Evolutionary conservation across 2,329 filamentous ascomycete genomes (phyloP), one percentile per base, ranked within the genome.

Genomic region (Aspergillus ibericus): DNA sequence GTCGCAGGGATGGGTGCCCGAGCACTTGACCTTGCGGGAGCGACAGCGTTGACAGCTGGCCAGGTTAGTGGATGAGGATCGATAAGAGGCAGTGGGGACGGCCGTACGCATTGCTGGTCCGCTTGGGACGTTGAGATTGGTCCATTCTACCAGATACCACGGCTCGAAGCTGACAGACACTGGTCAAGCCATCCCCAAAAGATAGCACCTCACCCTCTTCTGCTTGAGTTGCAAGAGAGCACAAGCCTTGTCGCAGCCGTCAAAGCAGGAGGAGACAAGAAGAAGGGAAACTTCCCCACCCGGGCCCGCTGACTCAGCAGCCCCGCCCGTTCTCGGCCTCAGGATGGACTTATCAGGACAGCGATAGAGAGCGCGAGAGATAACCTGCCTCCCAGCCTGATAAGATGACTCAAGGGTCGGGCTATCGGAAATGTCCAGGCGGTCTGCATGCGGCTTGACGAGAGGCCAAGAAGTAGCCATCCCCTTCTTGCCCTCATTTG

Each of bases 11-110:
- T 72, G 68, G 5, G 63, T 62, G 15, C 73, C 74, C 7, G 72
- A 73, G 61, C 74, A 77, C 62, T 73, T 75, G 44, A 76, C 74
- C 59, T 77, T 77, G 52, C 73, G 72, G 55, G 70, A 67, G 13
- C 75, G 71, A 59, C 75, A 78, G 56, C 73, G 69, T 48, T 70
- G 65, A 58, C 75, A 77, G 40, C 75, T 77, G 59, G 15, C 36
- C 16, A 10, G 7, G 40, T 50, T 48, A n/a, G 49, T 40, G 16
- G 42, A 7, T 3, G 40, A 18, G 2, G 40, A 15, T 50, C 10
- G 13, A 34, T 7, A 48, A 15, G 7, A 12, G 7, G 10, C 18
- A 7, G 10, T 12, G 5, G 10, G 46, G 18, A 13, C 2, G 6
- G 29, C 53, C 64, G 5, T 59, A 67, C 65, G 66, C 66, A 55